Evolutionary conservation across 2,329 filamentous ascomycete genomes (phyloP).

Genomic region (Ceratocystis ficicola): DNA sequence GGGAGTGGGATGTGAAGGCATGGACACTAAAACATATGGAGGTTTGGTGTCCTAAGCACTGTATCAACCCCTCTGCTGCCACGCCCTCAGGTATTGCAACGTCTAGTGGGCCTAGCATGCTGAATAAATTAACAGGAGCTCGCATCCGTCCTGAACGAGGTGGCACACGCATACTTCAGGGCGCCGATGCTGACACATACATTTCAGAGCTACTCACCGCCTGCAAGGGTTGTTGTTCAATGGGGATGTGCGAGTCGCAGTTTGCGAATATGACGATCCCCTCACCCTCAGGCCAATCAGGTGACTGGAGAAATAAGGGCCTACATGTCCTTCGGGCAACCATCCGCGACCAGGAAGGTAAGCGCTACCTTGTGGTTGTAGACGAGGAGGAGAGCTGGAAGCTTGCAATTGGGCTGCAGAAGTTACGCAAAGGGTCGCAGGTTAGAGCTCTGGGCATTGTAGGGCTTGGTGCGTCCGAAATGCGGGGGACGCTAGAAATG

Average conservation of each 20-base stretch:
- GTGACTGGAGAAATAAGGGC: conserved; percentile 43
- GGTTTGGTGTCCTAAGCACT: conserved; percentile 65
- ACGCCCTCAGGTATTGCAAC: conserved; percentile 30
- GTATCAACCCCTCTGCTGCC: conserved; percentile 37
- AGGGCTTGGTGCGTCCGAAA: conserved; percentile 43
- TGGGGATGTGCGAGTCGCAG: conserved; percentile 38
- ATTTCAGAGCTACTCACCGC: conserved; percentile 49
- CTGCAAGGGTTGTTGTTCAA: conserved; percentile 52
- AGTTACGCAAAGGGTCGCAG: conserved; percentile 48
- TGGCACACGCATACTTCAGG: conserved; percentile 41
- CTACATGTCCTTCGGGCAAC: conserved; percentile 52
- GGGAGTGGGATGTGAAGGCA: conserved; percentile 97
- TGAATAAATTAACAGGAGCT: conserved; percentile 38
- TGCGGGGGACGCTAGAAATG: conserved; percentile 44
- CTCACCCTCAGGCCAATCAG: conserved; percentile 35
- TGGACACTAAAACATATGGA: conserved; percentile 93
- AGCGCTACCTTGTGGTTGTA: conserved; percentile 53
- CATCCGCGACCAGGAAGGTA: conserved; percentile 53
- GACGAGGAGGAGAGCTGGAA: conserved; percentile 57
- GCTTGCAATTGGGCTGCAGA: conserved; percentile 48
- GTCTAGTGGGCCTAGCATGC: conserved; percentile 34
- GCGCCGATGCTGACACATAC: conserved; percentile 55
- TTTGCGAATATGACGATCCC: conserved; percentile 35
- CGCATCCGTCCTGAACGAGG: conserved; percentile 39
- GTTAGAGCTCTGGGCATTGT: conserved; percentile 47